Evolutionary conservation across 805 yeast species (phyloP), one percentile per base, ranked within the genome.

Genomic region (Cyberlindnera petersonii): DNA sequence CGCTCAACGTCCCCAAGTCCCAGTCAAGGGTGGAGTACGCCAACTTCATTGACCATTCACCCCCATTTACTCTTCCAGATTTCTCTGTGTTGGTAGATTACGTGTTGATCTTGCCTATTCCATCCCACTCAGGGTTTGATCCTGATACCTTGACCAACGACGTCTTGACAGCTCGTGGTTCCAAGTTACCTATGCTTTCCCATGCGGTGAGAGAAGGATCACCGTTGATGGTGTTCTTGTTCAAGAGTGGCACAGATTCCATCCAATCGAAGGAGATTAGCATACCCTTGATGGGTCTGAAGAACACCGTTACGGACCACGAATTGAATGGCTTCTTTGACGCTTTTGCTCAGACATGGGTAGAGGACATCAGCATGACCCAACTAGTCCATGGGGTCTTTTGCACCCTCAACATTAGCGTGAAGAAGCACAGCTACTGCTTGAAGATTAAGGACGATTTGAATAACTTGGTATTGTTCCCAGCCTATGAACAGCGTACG

Each of bases 311-410:
- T 11, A 38, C 42, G 0, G 14, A 28, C 4, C 37, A 43, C 4
- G 43, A 33, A 11, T 39, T 43, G 24, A 48, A 48, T 18, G 32
- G 39, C 9, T 63, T 69, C 35, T 70, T 72, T 49, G 75, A 72
- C 43, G 42, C 48, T 1, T 60, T 73, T 49, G 71, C 75, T 0
- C 48, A 50, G 19, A 55, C 53, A 10, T 73, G 76, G 77, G 48
- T 63, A 3, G 50, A 53, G 17, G 55, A 54, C 8, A 42, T 63
- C 10, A 54, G 59, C 11, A 56, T 63, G 35, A 52, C 54, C 13
- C 57, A 58, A 21, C 54, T 74, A 24, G 44, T 71, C 3, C 64
- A 64, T 32, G 71, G 76, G 0, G 56, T 58, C 2, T 69, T 70
- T 43, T 74, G 79, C 43, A 65, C 72, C 4, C 53, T 67, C 4